Conservation (phyloP, 768 basidiomycete species). For the Coprinellus micaceus region DNA sequence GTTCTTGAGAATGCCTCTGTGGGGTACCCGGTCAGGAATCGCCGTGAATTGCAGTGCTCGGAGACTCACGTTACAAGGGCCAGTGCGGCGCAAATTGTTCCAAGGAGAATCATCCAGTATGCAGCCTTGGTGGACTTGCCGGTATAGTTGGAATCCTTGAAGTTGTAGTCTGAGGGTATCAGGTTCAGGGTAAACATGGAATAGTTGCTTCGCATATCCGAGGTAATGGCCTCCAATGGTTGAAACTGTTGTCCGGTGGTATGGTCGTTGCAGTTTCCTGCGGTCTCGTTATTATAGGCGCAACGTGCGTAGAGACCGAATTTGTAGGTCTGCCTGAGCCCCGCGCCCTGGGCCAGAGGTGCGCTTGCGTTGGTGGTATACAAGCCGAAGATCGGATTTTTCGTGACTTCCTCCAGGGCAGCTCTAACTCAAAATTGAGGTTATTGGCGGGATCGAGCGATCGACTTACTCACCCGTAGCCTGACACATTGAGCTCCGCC, state of each 20-base stretch:
- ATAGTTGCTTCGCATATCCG: constrained; percentile 68
- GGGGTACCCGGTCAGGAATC: constrained; percentile 12
- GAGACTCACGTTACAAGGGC: constrained; percentile 62
- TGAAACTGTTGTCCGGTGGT: constrained; percentile 56
- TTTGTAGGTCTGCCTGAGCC: constrained; percentile 67
- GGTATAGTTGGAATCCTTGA: constrained; percentile 58
- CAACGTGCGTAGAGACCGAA: constrained; percentile 84
- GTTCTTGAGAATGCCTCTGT: constrained; percentile 64
- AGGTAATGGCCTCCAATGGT: constrained; percentile 61
- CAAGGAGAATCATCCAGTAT: constrained; percentile 72
- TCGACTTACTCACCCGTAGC: constrained; percentile 54
- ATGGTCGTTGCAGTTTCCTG: constrained; percentile 62
- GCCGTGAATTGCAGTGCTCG: constrained; percentile 4
- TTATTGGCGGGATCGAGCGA: background rate
- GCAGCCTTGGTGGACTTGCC: constrained; percentile 64
- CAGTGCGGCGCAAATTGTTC: constrained; percentile 61
- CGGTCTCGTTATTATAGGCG: constrained; percentile 57
- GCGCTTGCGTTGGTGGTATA: constrained; percentile 65
- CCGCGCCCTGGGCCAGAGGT: constrained; percentile 52
- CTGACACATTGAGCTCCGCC: constrained; percentile 68
- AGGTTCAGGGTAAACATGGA: constrained; percentile 51
- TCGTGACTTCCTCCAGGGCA: constrained; percentile 45
- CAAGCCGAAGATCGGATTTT: constrained; percentile 58
- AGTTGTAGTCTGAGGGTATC: constrained; percentile 38
- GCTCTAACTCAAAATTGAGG: constrained; percentile 32